phyloP scores from a whole-genome alignment of 139 green algal species.

The Volvox africanus region DNA sequence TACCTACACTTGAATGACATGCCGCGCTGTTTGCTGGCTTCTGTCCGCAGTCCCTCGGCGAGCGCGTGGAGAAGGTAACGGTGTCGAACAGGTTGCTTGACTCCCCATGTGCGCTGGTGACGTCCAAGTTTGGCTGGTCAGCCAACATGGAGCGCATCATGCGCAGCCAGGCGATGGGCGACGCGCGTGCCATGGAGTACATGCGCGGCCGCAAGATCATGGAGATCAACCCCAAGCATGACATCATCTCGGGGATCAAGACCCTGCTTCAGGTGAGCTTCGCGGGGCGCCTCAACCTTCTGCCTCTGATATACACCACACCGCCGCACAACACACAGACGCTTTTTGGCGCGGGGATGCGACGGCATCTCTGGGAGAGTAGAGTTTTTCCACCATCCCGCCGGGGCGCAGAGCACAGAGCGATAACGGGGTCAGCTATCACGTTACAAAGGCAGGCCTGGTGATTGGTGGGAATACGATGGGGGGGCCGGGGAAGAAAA shows the following conservation, averaged over 20 bases:
- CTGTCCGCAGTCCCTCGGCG: conserved; percentile 57
- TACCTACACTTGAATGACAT: too few species aligned
- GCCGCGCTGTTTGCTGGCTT: not conserved
- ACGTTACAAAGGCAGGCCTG: too few species aligned
- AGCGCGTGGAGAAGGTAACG: conserved; percentile 75
- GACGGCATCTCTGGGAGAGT: too few species aligned
- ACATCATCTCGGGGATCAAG: conserved; percentile 87
- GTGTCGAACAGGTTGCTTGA: conserved; percentile 84
- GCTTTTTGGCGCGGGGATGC: too few species aligned
- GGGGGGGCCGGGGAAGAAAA: too few species aligned
- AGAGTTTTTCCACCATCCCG: too few species aligned
- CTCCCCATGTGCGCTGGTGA: conserved; percentile 95
- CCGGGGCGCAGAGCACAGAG: too few species aligned
- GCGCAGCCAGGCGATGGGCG: conserved; percentile 88
- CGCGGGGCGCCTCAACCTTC: too few species aligned
- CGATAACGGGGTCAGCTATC: too few species aligned
- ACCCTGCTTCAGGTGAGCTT: conserved; percentile 39
- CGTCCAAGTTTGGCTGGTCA: conserved; percentile 97
- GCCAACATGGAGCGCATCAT: conserved; percentile 99
- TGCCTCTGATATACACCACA: too few species aligned
- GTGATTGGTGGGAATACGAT: too few species aligned
- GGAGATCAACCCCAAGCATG: conserved; percentile 96
- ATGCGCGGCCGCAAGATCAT: conserved; percentile 96
- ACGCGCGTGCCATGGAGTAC: conserved; percentile 94
- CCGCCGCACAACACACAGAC: too few species aligned